Percentiles rank a stretch among this genome's conserved stretches.
Evolutionary conservation across 2,329 filamentous ascomycete species (phyloP).

Genomic region (Alternaria tenuissima): DNA sequence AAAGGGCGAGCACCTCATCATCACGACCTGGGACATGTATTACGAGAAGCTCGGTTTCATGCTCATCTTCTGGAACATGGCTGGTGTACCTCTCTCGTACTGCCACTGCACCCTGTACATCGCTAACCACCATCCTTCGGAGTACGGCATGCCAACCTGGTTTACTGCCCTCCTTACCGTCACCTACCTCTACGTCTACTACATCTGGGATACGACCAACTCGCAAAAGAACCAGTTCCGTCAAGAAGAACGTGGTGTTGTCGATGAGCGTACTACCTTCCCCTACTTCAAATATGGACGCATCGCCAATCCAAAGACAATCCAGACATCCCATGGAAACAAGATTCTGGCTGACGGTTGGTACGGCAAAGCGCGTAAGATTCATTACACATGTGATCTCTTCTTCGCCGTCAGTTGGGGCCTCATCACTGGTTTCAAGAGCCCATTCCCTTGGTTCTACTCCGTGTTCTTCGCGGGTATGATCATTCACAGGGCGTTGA

Average conservation of each 20-base stretch:
- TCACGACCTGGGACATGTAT: slow-evolving; percentile 95
- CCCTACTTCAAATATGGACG: slow-evolving; percentile 91
- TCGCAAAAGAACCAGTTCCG: slow-evolving; percentile 95
- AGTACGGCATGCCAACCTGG: slow-evolving; percentile 78
- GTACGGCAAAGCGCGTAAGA: slow-evolving; percentile 76
- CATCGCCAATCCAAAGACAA: slow-evolving; percentile 79
- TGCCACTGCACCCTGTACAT: slow-evolving; percentile 93
- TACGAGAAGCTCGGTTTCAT: slow-evolving; percentile 98
- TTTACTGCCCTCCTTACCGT: slow-evolving; percentile 71
- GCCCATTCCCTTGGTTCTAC: slow-evolving; percentile 90
- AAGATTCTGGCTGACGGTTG: slow-evolving; percentile 85
- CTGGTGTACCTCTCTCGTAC: slow-evolving; percentile 88
- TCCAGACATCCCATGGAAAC: slow-evolving; percentile 75
- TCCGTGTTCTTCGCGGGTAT: slow-evolving; percentile 80
- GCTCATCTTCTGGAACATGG: slow-evolving; percentile 97
- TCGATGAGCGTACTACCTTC: slow-evolving; percentile 77
- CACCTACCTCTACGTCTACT: slow-evolving; percentile 84
- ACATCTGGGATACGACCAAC: slow-evolving; percentile 91
- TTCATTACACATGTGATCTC: slow-evolving; percentile 82
- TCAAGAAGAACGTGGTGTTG: slow-evolving; percentile 76
- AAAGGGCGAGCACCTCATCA: slow-evolving; percentile 91
- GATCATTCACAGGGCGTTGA: slow-evolving; percentile 79
- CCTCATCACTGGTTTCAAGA: slow-evolving; percentile 80
- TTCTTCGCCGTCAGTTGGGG: slow-evolving; percentile 83
- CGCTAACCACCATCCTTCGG: slow-evolving; percentile 79